Evolutionary conservation across 2,329 filamentous ascomycete species (phyloP), one percentile per base, ranked within the genome.

Genomic region (Pestalotiopsis sp.): DNA sequence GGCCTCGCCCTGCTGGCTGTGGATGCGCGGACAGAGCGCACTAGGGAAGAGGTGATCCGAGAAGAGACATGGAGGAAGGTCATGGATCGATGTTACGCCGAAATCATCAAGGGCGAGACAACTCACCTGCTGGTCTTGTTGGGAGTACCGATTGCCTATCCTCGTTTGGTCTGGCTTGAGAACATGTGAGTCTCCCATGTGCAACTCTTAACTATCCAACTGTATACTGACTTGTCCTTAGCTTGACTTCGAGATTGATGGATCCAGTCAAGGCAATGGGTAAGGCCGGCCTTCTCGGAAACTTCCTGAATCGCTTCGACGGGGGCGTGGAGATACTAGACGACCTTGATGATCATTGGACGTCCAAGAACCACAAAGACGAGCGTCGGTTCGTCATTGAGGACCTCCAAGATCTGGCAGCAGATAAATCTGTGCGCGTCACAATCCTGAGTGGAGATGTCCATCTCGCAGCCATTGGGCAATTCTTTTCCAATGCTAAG

Each of bases 271-370:
- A 98, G 80, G 93, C 93, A 4, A 85, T 98, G 27, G 93, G 94
- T 52, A 92, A 93, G 75, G 88, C 92, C 45, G 95, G 95, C 1
- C 80, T 97, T 73, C 86, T 98, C 65, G 93, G 94, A 3, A 88
- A 88, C 69, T 89, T 97, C 58, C 85, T 97, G 52, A 97, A 97
- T 82, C 92, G 92, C 73, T 95, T 97, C 74, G 95, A 98, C 76
- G 94, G 94, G 25, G 94, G 94, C 20, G 92, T 96, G 5, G 96
- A 98, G 80, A 93, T 98, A 14, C 84, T 97, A 36, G 95, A 97
- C 77, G 94, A 97, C 75, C 83, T 97, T 11, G 95, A 98, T 77
- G 96, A 98, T 79, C 95, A 99, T 78, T 99, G 96, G 96, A 98
- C 95, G 0, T 93, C 95, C 49, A 97, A 94, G 78, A 93, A 94